Base-by-base conservation (phyloP, 1,284 basidiomycete species). In the Sanguinoderma infundibulare region DNA sequence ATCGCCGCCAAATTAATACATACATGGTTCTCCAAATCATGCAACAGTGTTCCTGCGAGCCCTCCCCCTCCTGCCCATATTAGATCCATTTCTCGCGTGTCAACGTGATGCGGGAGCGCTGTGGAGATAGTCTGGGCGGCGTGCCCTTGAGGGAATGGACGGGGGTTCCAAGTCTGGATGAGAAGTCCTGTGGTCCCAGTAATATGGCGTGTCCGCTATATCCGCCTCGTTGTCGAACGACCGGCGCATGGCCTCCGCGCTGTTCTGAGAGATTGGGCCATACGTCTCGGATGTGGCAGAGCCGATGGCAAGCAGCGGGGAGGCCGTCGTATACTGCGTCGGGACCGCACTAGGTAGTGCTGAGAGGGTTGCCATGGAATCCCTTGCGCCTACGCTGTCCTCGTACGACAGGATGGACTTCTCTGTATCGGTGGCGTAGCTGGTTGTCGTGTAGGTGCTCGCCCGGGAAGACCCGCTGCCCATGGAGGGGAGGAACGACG, bases 351-450 rank as follows among this genome's bases (percentile, higher is more conserved):
- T 50, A 9, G 47, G 15, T 17, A 56, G 52, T 1, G 22, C 39
- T 14, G 32, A 17, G 0, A 24, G 39, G 2, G 49, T 12, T 6
- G 49, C 28, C 20, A n/a, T 8, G 8, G 32, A 26, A n/a, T 32
- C 5, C 17, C 38, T 56, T 9, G 49, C 20, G 10, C 49, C 49
- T 14, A 50, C 28, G 34, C 22, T 50, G 12, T 55, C 59, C 4
- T 61, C 47, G 51, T 42, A 47, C 6, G 57, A 38, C 2, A 46
- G 2, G 5, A 46, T 28, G 14, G 55, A 40, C 54, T 64, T 63
- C 58, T 64, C 62, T 20, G 57, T 10, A 22, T 66, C 62, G 10
- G 53, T 60, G 42, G 60, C 39, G 40, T 53, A 53, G 20, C 49
- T 55, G 44, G 51, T 38, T 3, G 53, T 15, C 6, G 53, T 14